Base-by-base conservation (phyloP, 1,284 basidiomycete species). In the Ustilago cynodontis region DNA sequence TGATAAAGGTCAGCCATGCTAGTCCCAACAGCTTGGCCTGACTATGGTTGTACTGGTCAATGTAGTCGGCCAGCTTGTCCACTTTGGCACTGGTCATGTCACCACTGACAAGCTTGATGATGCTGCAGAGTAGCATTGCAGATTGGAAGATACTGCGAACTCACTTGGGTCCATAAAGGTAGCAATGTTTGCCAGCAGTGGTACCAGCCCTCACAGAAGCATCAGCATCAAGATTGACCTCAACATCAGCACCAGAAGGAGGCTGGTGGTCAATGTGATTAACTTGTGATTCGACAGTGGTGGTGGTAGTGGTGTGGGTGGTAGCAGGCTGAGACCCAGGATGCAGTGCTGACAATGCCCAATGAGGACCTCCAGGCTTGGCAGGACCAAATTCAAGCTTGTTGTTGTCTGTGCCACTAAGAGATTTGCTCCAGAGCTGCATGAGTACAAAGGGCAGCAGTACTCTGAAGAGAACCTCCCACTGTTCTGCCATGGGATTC, bases 1-100 rank as follows among this genome's bases (percentile, higher is more conserved):
- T 63, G 28, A 53, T 61, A 50, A 22, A 61, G 24, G 59, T 53
- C 35, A 61, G 20, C 59, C 59, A 61, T n/a, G 22, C 59, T 13
- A 50, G 59, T 16, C 59, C 59, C 14, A 61, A 50, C 14, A 53
- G 18, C 11, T 43, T 53, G 11, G 59, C 33, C 39, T 53, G 59
- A 20, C 20, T n/a, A 10, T n/a, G 22, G 50, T 53, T 53, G 50
- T n/a, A 61, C 22, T 18, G 14, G 14, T 9, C 31, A 28, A 61
- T 43, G 22, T 26, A 22, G 5, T 53, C 29, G 6, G 18, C 59
- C 2, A 61, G 50, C 33, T n/a, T 31, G 6, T 41, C 11, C 24
- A 61, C 50, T 13, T 61, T 37, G 11, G 13, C 6, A 2, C 53
- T n/a, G 11, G 6, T 37, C 11, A 61, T 18, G 8, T 29, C 9